Evolutionary conservation across 2,329 filamentous ascomycete species (phyloP).

Genomic region (Alternaria incomplexa): DNA sequence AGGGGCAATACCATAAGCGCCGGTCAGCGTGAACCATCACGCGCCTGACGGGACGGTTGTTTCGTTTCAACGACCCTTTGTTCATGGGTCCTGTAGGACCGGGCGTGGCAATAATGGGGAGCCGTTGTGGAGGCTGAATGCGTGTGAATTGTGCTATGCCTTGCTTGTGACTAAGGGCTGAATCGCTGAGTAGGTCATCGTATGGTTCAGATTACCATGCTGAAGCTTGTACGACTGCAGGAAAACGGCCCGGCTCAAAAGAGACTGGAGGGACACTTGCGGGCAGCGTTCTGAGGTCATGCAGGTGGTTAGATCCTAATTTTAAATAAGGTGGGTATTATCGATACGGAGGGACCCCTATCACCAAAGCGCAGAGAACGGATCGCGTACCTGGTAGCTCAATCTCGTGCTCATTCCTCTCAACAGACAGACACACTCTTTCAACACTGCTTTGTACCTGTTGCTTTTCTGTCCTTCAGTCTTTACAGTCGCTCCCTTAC

Average conservation of each 20-base stretch:
- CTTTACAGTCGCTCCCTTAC: conserved; percentile 31
- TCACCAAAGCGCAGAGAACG: conserved; percentile 33
- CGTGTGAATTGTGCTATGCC: conserved; percentile 14
- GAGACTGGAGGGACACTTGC: conserved; percentile 29
- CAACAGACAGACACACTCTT: conserved; percentile 18
- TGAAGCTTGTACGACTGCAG: conserved; percentile 25
- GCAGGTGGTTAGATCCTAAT: conserved; percentile 40
- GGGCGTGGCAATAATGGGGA: conserved; percentile 14
- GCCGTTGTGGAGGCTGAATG: conserved; percentile 18
- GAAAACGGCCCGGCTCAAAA: conserved; percentile 33
- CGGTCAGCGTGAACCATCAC: conserved; percentile 26
- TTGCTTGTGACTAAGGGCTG: conserved; percentile 16
- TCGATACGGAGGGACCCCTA: conserved; percentile 39
- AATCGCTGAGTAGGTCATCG: not conserved
- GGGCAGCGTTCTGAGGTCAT: conserved; percentile 35
- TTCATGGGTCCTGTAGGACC: conserved; percentile 28
- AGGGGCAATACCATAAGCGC: conserved; percentile 34
- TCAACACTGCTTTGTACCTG: conserved; percentile 32
- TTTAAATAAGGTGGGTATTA: conserved; percentile 43
- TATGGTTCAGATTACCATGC: not conserved
- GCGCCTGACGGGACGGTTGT: conserved; percentile 30
- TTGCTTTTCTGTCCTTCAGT: conserved; percentile 31
- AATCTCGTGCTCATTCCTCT: conserved; percentile 27
- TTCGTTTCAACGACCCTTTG: conserved; percentile 28
- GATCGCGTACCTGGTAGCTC: conserved; percentile 34